These are phyloP conservation scores for Sambucus nigra DNA, from an alignment of 129 eudicot genomes.

Conservation along the genomic window DNA sequence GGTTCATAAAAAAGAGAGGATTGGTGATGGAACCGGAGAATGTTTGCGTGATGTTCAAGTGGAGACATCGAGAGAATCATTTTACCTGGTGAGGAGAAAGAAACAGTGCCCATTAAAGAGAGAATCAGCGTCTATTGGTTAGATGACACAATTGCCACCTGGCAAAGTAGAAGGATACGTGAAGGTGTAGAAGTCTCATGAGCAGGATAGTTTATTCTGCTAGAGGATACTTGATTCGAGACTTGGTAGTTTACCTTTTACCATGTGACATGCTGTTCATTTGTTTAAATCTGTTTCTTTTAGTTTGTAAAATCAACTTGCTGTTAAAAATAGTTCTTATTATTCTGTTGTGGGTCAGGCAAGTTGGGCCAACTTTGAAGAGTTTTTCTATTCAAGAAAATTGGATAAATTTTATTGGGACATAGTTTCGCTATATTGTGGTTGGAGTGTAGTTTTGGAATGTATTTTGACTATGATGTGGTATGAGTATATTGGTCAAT, in stretches of 20 bases:
- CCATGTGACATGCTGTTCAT: not conserved
- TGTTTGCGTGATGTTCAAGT: not conserved
- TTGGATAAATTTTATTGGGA: too few relatives aligned
- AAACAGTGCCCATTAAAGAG: not conserved
- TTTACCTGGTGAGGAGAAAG: not conserved
- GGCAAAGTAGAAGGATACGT: not conserved
- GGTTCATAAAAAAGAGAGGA: not conserved
- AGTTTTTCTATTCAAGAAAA: too few relatives aligned
- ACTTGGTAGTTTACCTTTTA: not conserved
- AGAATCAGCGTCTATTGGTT: too few relatives aligned
- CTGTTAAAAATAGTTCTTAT: not conserved
- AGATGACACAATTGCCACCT: not conserved
- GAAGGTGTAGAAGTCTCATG: not conserved
- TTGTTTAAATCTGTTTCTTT: not conserved
- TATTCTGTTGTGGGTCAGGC: not conserved
- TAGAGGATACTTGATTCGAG: not conserved
- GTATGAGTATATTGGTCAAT: too few relatives aligned
- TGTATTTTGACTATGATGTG: too few relatives aligned
- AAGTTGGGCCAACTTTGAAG: too few relatives aligned
- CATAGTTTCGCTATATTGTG: too few relatives aligned
- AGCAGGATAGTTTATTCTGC: not conserved
- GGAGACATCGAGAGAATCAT: conserved; percentile 2
- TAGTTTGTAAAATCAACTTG: not conserved
- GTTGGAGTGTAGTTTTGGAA: too few relatives aligned
- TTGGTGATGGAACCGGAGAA: conserved; percentile 2